Conservation (phyloP, 2,329 filamentous ascomycete species). For the Alternaria conjuncta region DNA sequence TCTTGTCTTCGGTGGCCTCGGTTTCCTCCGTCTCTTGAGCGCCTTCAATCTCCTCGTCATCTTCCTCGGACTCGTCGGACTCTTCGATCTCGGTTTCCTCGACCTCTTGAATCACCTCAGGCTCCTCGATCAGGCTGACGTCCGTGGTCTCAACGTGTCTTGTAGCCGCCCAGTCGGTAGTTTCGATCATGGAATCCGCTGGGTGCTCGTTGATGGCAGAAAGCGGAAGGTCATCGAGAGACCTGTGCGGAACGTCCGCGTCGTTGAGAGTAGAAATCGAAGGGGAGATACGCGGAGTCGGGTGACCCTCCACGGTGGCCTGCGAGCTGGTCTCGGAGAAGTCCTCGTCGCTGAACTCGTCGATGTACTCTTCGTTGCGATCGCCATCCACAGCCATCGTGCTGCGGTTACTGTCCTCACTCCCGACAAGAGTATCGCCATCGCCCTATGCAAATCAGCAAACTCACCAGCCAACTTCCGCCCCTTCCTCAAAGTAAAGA, state of each 20-base stretch:
- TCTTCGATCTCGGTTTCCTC: neutral
- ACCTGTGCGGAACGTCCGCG: neutral
- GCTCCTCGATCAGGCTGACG: neutral
- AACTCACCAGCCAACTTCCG: neutral
- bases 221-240: neutral
- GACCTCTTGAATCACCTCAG: neutral
- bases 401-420: neutral
- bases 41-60: neutral
- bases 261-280: neutral
- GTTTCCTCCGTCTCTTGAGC: neutral
- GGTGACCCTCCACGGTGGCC: neutral
- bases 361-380: neutral
- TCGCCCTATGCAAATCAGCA: neutral
- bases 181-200: neutral
- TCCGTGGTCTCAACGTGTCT: neutral
- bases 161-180: neutral
- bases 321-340: neutral
- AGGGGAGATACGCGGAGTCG: neutral
- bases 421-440: neutral
- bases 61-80: neutral
- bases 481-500: neutral
- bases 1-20: neutral
- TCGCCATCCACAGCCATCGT: neutral
- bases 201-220: neutral
- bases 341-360: neutral